Base-by-base conservation (phyloP, 768 basidiomycete species). In the Inosperma sp. region DNA sequence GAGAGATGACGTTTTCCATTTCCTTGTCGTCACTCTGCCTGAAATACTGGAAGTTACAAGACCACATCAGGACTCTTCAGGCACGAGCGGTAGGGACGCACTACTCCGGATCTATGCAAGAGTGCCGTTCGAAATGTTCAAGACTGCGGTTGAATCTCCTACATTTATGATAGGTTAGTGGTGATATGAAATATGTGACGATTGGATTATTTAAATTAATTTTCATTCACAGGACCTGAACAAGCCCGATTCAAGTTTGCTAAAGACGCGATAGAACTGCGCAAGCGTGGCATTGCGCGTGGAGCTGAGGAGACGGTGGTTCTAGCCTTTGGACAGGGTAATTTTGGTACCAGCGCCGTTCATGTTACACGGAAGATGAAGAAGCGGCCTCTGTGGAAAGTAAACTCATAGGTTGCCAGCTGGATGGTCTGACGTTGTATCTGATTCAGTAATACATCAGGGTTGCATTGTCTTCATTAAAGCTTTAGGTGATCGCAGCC, bases 181-280 rank as follows among this genome's bases (percentile, higher is more conserved):
- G 36, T 47, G 17, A 40, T 54, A 26, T 19, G 39, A n/a, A n/a
- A n/a, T n/a, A n/a, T n/a, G n/a, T n/a, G n/a, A n/a, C n/a, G n/a
- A n/a, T n/a, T 23, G 23, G 27, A 26, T 35, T 26, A 8, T 47
- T 40, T 29, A 54, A 29, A 42, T 52, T 46, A 56, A 52, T 52
- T 26, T 40, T 17, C 52, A n/a, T n/a, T n/a, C 65, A 58, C 66
- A 86, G 87, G 84, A 17, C 80, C 86, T 51, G 88, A 89, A 69
- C 91, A 93, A 64, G 80, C 82, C 53, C 82, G 92, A 39, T 96
- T 93, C 72, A 86, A 86, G 62, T 94, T 94, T 69, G 90, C 91
- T 3, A 94, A 93, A 68, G 89, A 90, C 56, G 88, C 84, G 10
- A 86, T 94, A 61, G 86, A 89, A 60, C 61, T 84, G 60, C 78